These are phyloP conservation scores for Punica granatum DNA, from an alignment of 345 rosid species.

Conservation along the genomic window DNA sequence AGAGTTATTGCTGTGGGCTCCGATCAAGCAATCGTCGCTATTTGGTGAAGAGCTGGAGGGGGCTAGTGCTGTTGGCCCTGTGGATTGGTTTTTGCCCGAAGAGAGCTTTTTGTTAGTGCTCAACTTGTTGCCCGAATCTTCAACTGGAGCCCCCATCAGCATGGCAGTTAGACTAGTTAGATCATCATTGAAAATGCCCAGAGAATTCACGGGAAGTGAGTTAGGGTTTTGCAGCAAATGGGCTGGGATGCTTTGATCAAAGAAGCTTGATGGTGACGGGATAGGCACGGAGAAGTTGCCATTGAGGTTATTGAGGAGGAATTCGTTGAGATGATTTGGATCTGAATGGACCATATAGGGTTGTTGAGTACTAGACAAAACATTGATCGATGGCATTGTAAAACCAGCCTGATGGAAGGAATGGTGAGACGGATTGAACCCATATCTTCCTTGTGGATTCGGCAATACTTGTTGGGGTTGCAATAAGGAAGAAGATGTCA, in stretches of 20 bases:
- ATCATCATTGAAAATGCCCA: not conserved
- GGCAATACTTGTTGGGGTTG: not conserved
- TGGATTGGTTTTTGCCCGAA: slow-evolving; percentile 13
- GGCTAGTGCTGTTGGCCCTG: not conserved
- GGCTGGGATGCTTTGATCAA: not conserved
- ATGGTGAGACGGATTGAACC: not conserved
- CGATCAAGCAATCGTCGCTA: slow-evolving; percentile 1
- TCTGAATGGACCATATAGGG: not conserved
- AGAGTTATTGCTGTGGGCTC: not conserved
- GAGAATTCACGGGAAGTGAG: not conserved
- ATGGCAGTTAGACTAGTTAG: not conserved
- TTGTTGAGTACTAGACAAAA: not conserved
- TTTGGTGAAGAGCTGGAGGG: not conserved
- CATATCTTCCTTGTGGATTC: not conserved
- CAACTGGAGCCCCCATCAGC: not conserved
- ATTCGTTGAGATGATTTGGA: not conserved
- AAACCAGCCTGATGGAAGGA: not conserved
- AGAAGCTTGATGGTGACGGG: not conserved
- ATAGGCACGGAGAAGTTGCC: not conserved
- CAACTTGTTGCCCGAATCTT: not conserved
- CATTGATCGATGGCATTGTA: not conserved
- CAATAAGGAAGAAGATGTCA: not conserved
- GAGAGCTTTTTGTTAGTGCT: slow-evolving; percentile 6
- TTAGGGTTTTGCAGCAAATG: not conserved
- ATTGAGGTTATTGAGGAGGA: not conserved